Percentiles rank a stretch among this genome's conserved stretches.
Conservation (phyloP, 805 yeast species). For the Candida railenensis region DNA sequence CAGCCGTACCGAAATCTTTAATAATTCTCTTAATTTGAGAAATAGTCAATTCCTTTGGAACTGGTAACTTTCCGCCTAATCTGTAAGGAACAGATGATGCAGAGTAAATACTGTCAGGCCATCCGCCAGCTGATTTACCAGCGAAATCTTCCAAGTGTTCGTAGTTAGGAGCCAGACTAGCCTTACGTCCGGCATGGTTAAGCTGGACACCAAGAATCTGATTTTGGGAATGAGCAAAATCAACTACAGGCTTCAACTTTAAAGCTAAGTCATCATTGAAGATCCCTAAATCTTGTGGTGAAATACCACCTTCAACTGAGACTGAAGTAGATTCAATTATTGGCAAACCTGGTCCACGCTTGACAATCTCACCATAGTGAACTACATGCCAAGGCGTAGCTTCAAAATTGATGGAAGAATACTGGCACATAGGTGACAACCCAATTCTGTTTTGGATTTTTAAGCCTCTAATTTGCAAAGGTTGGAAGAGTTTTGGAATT, state of each 20-base stretch:
- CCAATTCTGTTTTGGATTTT: slow-evolving; percentile 51
- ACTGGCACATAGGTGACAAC: slow-evolving; percentile 57
- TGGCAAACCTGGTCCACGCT: slow-evolving; percentile 50
- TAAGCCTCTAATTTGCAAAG: slow-evolving; percentile 40
- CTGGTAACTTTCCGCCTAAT: slow-evolving; percentile 17
- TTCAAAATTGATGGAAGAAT: slow-evolving; percentile 42
- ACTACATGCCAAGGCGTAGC: slow-evolving; percentile 48
- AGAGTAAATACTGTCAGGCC: slow-evolving; percentile 42
- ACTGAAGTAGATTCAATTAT: slow-evolving; percentile 48
- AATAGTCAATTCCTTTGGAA: slow-evolving; percentile 43
- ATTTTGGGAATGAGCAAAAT: slow-evolving; percentile 46
- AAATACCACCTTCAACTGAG: slow-evolving; percentile 36
- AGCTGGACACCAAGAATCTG: slow-evolving; percentile 52
- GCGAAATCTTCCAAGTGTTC: slow-evolving; percentile 28
- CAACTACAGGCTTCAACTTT: slow-evolving; percentile 38
- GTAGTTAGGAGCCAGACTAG: slow-evolving; percentile 27
- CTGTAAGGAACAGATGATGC: slow-evolving; percentile 42
- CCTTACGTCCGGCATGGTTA: slow-evolving; percentile 56
- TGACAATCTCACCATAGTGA: slow-evolving; percentile 48
- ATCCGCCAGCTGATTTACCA: slow-evolving; percentile 37
- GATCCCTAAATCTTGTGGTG: slow-evolving; percentile 48
- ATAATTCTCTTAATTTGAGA: slow-evolving; percentile 43
- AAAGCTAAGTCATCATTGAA: slow-evolving; percentile 50
- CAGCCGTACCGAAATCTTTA: slow-evolving; percentile 42
- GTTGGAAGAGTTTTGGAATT: slow-evolving; percentile 43